phyloP scores from a whole-genome alignment of 78 protist species.

The Chrysochromulina tobinii region DNA sequence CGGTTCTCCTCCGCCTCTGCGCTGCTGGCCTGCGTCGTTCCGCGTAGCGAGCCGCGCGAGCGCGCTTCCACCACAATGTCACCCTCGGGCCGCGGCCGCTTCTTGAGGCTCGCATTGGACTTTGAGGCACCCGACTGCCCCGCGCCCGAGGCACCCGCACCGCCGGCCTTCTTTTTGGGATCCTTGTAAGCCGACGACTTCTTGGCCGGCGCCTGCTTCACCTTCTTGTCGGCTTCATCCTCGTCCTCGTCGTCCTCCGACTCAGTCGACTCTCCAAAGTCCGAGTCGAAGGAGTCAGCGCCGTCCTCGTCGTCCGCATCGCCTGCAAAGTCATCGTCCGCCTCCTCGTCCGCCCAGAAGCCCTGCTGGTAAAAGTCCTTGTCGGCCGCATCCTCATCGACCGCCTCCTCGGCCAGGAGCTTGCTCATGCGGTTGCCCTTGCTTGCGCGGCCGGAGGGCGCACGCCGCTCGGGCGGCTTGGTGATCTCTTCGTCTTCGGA shows the following conservation, averaged over 20 bases:
- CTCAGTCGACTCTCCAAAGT: neutral
- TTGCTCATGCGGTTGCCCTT: neutral
- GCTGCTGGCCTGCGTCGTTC: neutral
- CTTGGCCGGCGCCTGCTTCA: too few species aligned
- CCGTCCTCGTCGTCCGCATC: neutral
- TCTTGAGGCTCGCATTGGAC: neutral
- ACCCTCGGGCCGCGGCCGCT: neutral
- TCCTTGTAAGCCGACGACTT: neutral
- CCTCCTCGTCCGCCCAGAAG: constrained; percentile 24
- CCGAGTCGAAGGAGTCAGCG: constrained; percentile 20
- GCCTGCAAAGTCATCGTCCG: neutral
- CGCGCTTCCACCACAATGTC: too few species aligned
- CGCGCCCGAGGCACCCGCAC: neutral
- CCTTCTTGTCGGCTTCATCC: neutral
- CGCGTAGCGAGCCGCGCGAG: neutral
- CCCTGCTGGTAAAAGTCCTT: neutral
- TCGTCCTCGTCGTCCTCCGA: constrained; percentile 3
- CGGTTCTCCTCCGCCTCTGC: neutral
- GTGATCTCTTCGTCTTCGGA: too few species aligned
- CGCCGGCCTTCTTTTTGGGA: neutral
- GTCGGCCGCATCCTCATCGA: constrained; percentile 13
- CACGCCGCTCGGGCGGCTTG: constrained; percentile 2
- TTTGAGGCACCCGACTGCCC: too few species aligned
- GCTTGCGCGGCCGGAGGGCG: constrained; percentile 5
- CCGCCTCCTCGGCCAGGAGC: neutral